Evolutionary conservation across 495 filamentous ascomycete genomes (phyloP).

Genomic region (Penicillium cataractarum): DNA sequence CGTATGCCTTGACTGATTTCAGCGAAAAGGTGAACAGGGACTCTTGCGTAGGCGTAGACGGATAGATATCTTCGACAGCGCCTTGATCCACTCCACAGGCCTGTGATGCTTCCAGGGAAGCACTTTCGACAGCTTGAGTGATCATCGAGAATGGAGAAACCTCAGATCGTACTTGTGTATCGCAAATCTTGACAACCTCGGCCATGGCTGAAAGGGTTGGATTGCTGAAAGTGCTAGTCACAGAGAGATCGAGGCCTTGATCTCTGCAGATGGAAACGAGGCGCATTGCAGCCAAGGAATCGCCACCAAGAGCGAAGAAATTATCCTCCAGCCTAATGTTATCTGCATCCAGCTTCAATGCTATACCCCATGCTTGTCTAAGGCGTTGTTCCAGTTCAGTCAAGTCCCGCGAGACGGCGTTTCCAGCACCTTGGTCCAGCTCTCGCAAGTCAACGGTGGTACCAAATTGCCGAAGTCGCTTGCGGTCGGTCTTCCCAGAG

Average conservation of each 20-base stretch:
- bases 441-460: constrained; percentile 37
- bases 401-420: constrained; percentile 27
- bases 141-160: constrained; percentile 40
- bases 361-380: constrained; percentile 44
- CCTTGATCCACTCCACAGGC: constrained; percentile 33
- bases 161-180: constrained; percentile 19
- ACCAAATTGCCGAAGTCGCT: constrained; percentile 38
- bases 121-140: constrained; percentile 33
- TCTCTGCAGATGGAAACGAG: constrained; percentile 42
- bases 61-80: constrained; percentile 56
- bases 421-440: constrained; percentile 24
- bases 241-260: constrained; percentile 38
- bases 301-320: constrained; percentile 66
- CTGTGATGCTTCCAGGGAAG: constrained; percentile 32
- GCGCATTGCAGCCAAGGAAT: constrained; percentile 64
- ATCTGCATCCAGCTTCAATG: constrained; percentile 40
- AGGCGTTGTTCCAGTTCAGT: constrained; percentile 44
- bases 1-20: constrained; percentile 59
- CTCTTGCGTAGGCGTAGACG: constrained; percentile 68
- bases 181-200: constrained; percentile 19
- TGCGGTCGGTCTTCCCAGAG: constrained; percentile 51
- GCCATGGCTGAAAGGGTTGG: constrained; percentile 52
- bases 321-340: constrained; percentile 42
- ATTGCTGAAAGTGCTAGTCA: constrained; percentile 48
- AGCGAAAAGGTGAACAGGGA: constrained; percentile 63